phyloP scores from a whole-genome alignment of 495 filamentous ascomycete species.

The Neurospora intermedia region DNA sequence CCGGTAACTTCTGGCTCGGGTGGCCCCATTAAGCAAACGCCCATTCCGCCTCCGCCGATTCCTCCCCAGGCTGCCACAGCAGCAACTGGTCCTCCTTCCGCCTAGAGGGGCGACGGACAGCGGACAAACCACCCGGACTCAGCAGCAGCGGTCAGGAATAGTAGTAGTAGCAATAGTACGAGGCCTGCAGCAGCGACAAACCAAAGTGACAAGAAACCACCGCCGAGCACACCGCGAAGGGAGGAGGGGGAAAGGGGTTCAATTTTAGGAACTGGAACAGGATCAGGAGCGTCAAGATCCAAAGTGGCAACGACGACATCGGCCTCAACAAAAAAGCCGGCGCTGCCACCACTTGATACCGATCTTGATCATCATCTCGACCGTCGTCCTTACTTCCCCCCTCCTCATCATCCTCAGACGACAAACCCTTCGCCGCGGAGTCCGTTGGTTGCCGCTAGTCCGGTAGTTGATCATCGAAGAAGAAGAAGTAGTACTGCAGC shows the following conservation, averaged over 20 bases:
- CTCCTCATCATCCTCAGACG: not conserved
- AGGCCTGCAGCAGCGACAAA: not conserved
- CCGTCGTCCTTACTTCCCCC: not conserved
- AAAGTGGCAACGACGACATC: not conserved
- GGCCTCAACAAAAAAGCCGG: not conserved
- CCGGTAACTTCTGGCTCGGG: not conserved
- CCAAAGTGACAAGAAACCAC: not conserved
- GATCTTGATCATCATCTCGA: not conserved
- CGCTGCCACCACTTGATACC: not conserved
- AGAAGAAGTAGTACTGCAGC: not conserved
- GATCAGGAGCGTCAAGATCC: not conserved
- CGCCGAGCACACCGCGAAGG: not conserved
- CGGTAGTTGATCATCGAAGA: not conserved
- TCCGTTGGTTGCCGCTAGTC: not conserved
- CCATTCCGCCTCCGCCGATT: conserved; percentile 23
- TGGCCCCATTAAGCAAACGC: conserved; percentile 11
- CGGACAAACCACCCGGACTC: not conserved
- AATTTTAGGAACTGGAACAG: not conserved
- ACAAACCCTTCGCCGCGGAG: not conserved
- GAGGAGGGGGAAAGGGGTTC: not conserved
- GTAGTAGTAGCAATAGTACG: not conserved
- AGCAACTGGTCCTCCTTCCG: not conserved
- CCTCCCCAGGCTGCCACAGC: conserved; percentile 11
- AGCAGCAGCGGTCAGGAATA: conserved; percentile 1
- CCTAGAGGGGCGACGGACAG: not conserved